Evolutionary conservation across 2,329 filamentous ascomycete genomes (phyloP).

Genomic region (Aureobasidium pullulans): DNA sequence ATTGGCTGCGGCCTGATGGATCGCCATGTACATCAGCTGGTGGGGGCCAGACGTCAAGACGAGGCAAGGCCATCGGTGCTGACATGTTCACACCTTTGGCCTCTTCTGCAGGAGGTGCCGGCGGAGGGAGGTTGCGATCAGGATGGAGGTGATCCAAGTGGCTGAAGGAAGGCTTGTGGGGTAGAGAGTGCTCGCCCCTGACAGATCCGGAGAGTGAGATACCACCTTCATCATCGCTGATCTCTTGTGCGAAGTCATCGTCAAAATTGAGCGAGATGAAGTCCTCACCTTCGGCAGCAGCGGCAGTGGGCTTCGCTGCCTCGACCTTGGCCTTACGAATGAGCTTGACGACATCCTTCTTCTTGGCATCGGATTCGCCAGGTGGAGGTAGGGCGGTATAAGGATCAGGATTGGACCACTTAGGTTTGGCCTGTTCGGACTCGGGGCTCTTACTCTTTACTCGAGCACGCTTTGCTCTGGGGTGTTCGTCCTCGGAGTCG

Average conservation of each 20-base stretch:
- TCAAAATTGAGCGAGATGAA: constrained; percentile 81
- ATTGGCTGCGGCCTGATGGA: neutral
- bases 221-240: constrained; percentile 29
- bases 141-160: constrained; percentile 27
- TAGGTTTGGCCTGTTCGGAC: constrained; percentile 44
- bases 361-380: constrained; percentile 65
- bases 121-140: constrained; percentile 9
- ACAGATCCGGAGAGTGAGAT: constrained; percentile 14
- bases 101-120: neutral
- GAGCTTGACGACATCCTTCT: constrained; percentile 78
- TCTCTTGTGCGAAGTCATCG: constrained; percentile 35
- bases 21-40: constrained; percentile 18
- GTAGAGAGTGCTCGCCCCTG: neutral
- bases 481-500: constrained; percentile 19
- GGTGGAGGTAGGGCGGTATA: constrained; percentile 81
- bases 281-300: constrained; percentile 52
- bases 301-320: constrained; percentile 39
- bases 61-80: neutral
- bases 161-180: constrained; percentile 23
- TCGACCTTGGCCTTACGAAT: constrained; percentile 83
- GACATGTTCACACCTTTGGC: neutral
- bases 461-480: constrained; percentile 26
- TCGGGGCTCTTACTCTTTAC: constrained; percentile 15
- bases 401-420: constrained; percentile 94
- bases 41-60: constrained; percentile 15